Conservation (phyloP, 805 yeast species). For the Wilhelminamyces savonicus region DNA sequence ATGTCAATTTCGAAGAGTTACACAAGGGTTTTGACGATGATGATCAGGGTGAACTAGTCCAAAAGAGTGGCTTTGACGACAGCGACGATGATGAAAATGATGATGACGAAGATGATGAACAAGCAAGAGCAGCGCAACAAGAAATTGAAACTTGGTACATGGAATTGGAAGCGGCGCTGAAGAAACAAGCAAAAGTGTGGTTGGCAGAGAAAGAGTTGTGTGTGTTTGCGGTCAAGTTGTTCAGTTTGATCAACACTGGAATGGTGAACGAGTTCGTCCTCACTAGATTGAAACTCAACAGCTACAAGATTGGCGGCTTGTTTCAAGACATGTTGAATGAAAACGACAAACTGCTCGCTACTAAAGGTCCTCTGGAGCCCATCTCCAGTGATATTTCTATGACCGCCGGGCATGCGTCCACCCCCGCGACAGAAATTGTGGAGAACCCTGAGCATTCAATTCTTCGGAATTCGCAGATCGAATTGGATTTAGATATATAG, state of each 20-base stretch:
- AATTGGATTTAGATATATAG: too few relatives aligned
- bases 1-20: slow-evolving; percentile 31
- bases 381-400: background rate
- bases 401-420: background rate
- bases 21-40: slow-evolving; percentile 6
- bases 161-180: background rate
- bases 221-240: slow-evolving; percentile 33
- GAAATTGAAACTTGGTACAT: too few relatives aligned
- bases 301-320: slow-evolving; percentile 25
- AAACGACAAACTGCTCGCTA: slow-evolving; percentile 4
- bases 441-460: too few relatives aligned
- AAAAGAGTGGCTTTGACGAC: slow-evolving; percentile 7
- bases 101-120: slow-evolving; percentile 1
- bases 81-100: background rate
- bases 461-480: too few relatives aligned
- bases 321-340: slow-evolving; percentile 17
- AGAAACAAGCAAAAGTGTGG: slow-evolving; percentile 19
- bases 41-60: slow-evolving; percentile 1
- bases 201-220: slow-evolving; percentile 34
- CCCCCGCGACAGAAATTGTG: background rate
- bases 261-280: slow-evolving; percentile 19
- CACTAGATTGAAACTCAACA: slow-evolving; percentile 32
- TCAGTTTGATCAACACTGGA: slow-evolving; percentile 25
- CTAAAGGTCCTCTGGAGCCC: too few relatives aligned
- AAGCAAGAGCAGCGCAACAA: background rate